Base-by-base conservation (phyloP, 495 filamentous ascomycete species). In the Aspergillus haitiensis region DNA sequence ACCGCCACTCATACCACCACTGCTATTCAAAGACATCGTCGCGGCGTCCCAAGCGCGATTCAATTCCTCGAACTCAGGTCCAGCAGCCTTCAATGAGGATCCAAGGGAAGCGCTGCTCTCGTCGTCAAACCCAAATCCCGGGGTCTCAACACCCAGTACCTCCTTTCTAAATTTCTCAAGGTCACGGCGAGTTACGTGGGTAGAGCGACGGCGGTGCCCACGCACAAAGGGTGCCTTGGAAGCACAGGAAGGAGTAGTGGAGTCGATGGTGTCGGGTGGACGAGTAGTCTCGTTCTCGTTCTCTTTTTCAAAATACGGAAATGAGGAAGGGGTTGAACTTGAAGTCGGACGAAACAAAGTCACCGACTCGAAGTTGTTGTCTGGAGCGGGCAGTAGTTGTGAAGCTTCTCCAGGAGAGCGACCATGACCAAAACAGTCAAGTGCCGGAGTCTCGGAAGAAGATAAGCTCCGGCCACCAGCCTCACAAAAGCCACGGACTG, bases 171-270 rank as follows among this genome's bases (percentile, higher is more conserved):
- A 78, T 64, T 72, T 73, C 62, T 75, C 72, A 66, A 78, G 72
- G 73, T 78, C 75, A 61, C 69, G 69, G 56, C 67, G 72, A 67
- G 69, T 73, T 55, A 78, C 74, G 74, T 75, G 75, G 66, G 75
- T 78, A 59, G 75, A 75, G 63, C 75, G 75, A 70, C 75, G 75
- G 62, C 75, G 75, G 60, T 78, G 75, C 67, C 75, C 74, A 72
- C 74, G 75, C 48, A 75, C 67, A 60, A 70, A 78, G 54, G 71
- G 64, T 70, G 71, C 68, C 69, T 73, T 73, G 68, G 73, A 68
- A 70, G 67, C 50, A 68, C 69, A 67, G 56, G 71, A 50, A 59
- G 69, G 55, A 55, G 63, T 65, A 55, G 65, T 65, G 55, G 64
- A 66, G 68, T 71, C 72, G 70, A 75, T 76, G 66, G 62, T 77